These are phyloP conservation scores for Boletus vermiculosoides DNA, from an alignment of 768 basidiomycete genomes.

Conservation along the genomic window DNA sequence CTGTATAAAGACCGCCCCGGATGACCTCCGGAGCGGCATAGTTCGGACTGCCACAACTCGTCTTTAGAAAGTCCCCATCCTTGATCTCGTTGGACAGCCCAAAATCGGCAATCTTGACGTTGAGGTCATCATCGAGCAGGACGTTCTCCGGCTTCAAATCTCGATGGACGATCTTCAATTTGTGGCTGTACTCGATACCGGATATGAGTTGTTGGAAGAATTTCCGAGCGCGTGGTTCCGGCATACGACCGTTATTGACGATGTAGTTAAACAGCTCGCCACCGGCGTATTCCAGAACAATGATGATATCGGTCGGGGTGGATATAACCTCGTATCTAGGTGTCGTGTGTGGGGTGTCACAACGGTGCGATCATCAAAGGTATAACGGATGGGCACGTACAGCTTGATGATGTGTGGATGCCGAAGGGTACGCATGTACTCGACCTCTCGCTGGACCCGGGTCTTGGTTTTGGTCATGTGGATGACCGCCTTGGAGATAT, in stretches of 20 bases:
- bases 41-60: slow-evolving; percentile 97
- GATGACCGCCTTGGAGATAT: slow-evolving; percentile 92
- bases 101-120: slow-evolving; percentile 99
- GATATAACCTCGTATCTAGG: slow-evolving; percentile 84
- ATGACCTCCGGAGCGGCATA: slow-evolving; percentile 99
- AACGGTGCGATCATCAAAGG: background rate
- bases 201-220: slow-evolving; percentile 99
- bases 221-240: slow-evolving; percentile 79
- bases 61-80: slow-evolving; percentile 95
- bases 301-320: slow-evolving; percentile 93
- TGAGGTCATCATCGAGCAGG: slow-evolving; percentile 77
- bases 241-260: slow-evolving; percentile 89
- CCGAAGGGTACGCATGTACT: slow-evolving; percentile 90
- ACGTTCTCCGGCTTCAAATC: slow-evolving; percentile 98
- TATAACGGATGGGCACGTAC: slow-evolving; percentile 43
- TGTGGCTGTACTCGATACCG: slow-evolving; percentile 95
- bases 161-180: slow-evolving; percentile 95
- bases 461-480: slow-evolving; percentile 88
- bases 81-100: slow-evolving; percentile 94
- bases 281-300: slow-evolving; percentile 95
- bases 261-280: slow-evolving; percentile 99
- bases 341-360: slow-evolving; percentile 4
- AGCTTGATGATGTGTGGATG: slow-evolving; percentile 99
- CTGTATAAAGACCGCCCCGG: slow-evolving; percentile 90
- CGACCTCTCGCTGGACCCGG: slow-evolving; percentile 91